Conservation (phyloP, 768 basidiomycete genomes). For the Pholiota conissans region DNA sequence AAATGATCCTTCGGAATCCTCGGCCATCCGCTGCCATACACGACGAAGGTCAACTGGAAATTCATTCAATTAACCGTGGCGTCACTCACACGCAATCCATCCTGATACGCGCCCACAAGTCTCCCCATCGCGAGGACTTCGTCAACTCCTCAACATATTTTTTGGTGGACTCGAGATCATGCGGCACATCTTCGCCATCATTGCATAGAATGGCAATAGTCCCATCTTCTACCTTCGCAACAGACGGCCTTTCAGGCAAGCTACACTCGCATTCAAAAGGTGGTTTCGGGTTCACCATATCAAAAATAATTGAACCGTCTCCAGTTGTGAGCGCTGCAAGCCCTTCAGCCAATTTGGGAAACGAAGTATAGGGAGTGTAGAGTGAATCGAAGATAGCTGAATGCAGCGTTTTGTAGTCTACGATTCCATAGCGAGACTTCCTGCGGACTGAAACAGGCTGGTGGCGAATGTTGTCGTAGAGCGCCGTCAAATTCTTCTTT, state of each 20-base stretch:
- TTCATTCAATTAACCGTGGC: neutral
- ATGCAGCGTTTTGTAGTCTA: constrained; percentile 34
- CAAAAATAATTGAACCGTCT: constrained; percentile 27
- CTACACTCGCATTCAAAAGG: constrained; percentile 30
- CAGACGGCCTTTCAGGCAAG: neutral
- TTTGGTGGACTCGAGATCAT: constrained; percentile 25
- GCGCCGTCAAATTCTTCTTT: constrained; percentile 28
- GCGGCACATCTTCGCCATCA: constrained; percentile 33
- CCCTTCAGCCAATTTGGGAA: constrained; percentile 31
- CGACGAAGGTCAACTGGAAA: neutral
- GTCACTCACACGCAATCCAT: constrained; percentile 33
- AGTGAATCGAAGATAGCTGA: constrained; percentile 29
- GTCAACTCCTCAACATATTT: constrained; percentile 26
- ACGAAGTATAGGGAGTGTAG: constrained; percentile 32
- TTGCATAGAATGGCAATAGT: constrained; percentile 29
- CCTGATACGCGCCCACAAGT: constrained; percentile 29
- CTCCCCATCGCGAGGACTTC: constrained; percentile 29
- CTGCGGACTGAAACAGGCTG: constrained; percentile 34
- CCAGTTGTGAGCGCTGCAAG: constrained; percentile 33
- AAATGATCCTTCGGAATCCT: constrained; percentile 5
- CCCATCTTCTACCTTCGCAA: constrained; percentile 17
- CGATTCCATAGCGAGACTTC: constrained; percentile 28
- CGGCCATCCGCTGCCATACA: neutral
- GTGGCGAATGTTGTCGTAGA: constrained; percentile 28
- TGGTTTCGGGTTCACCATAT: constrained; percentile 10